These are phyloP conservation scores for Claviceps lovelessii DNA, from an alignment of 2,329 filamentous ascomycete genomes.

Conservation along the genomic window DNA sequence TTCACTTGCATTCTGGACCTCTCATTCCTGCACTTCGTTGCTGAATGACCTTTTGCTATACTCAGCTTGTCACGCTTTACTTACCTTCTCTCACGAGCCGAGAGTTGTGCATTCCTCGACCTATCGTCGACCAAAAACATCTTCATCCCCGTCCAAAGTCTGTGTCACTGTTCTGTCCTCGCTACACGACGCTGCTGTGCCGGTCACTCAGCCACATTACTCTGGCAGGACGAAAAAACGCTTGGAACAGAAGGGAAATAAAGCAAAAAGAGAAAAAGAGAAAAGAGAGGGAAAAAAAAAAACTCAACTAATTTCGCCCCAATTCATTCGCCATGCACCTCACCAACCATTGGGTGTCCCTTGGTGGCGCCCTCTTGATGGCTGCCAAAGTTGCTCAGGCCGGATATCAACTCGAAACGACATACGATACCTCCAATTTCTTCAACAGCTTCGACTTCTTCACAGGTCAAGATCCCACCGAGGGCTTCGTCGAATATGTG, in stretches of 20 bases:
- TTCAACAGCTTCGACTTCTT: constrained; percentile 44
- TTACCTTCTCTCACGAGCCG: background rate
- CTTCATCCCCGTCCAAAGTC: background rate
- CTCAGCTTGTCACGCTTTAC: background rate
- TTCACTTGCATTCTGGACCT: background rate
- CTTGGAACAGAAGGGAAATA: background rate
- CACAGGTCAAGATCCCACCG: constrained; percentile 49
- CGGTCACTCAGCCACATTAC: constrained; percentile 7
- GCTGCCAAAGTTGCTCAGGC: constrained; percentile 13
- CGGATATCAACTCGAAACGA: constrained; percentile 31
- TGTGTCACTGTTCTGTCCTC: background rate
- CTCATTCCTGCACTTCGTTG: background rate
- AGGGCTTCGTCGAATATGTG: constrained; percentile 61
- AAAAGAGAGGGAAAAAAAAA: too few species aligned
- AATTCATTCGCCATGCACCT: constrained; percentile 10
- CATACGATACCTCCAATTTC: constrained; percentile 40
- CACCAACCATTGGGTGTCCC: constrained; percentile 9
- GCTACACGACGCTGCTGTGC: constrained; percentile 6
- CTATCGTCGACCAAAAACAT: background rate
- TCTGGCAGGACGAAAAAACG: background rate
- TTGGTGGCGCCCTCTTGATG: constrained; percentile 18
- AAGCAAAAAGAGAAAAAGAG: too few species aligned
- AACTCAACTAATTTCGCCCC: background rate
- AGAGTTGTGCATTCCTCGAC: background rate
- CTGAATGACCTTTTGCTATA: background rate